Evolutionary conservation across 176 grass and related monocot genomes (phyloP), one percentile per base, ranked within the genome.

Genomic region (Aegilops speltoides): DNA sequence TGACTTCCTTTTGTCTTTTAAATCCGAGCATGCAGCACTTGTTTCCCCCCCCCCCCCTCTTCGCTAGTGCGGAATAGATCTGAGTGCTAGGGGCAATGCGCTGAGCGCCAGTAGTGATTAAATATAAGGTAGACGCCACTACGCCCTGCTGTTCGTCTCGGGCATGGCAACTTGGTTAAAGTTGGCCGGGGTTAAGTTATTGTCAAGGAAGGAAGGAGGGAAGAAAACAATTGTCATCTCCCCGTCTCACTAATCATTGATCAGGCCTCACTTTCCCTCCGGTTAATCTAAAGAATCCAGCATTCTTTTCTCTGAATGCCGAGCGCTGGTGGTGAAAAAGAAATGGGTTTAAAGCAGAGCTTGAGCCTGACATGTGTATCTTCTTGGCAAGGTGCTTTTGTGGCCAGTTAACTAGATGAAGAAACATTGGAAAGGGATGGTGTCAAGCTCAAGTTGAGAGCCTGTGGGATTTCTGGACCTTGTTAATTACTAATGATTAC

Each of bases 241-340:
- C 52, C 90, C 90, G 85, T 91, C 90, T 88, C 85, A 25, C 82
- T 88, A 85, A 85, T 91, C 71, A 88, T 91, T 85, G 82, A 88
- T 88, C 71, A 31, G 22, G 8, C 64, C 24, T 82, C 70, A 77
- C 86, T 85, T 88, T 88, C 15, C 82, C 86, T 41, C 78, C 71
- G 14, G 78, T 85, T 85, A 54, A 54, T 54, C 1, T 19, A 85
- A 85, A 81, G 31, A 88, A 91, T 78, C 68, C 50, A 59, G 41
- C 81, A 72, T 41, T 87, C 69, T 26, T 89, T 43, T 40, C 61
- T 76, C 48, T 82, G 68, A 88, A 48, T 85, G 78, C 77, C 77
- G 88, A 64, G 64, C 82, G 70, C 19, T 32, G 3, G 12, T 43
- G 70, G 73, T 81, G n/a, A 76, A 76, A 45, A 78, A 56, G 46